These are phyloP conservation scores for Penicillium soppii DNA, from an alignment of 495 filamentous ascomycete species.

Conservation along the genomic window DNA sequence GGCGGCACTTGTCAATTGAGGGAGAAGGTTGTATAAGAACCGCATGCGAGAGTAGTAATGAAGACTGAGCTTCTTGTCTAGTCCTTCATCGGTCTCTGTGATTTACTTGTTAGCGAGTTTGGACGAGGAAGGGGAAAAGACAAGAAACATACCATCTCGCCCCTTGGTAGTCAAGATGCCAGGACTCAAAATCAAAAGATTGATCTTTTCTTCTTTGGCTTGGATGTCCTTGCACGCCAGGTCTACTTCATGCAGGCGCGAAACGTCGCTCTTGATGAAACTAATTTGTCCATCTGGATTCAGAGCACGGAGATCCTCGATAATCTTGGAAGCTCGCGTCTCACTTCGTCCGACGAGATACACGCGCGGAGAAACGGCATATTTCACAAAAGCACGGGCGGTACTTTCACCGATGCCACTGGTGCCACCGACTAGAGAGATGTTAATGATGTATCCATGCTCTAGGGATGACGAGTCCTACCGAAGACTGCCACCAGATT, in stretches of 20 bases:
- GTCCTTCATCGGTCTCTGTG: slow-evolving; percentile 58
- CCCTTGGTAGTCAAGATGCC: slow-evolving; percentile 31
- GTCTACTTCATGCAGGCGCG: slow-evolving; percentile 58
- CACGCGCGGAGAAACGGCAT: slow-evolving; percentile 45
- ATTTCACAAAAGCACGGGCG: slow-evolving; percentile 53
- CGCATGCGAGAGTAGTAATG: slow-evolving; percentile 66
- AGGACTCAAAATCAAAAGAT: slow-evolving; percentile 54
- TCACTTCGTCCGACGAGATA: slow-evolving; percentile 51
- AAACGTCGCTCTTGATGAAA: slow-evolving; percentile 57
- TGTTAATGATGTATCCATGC: slow-evolving; percentile 1
- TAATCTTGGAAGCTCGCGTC: slow-evolving; percentile 32
- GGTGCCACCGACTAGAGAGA: slow-evolving; percentile 56
- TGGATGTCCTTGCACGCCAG: slow-evolving; percentile 55
- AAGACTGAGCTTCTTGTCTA: slow-evolving; percentile 56
- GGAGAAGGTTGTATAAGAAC: slow-evolving; percentile 63
- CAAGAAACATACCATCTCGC: slow-evolving; percentile 21
- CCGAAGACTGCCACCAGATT: slow-evolving; percentile 55
- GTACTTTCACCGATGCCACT: slow-evolving; percentile 63
- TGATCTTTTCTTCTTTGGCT: slow-evolving; percentile 53
- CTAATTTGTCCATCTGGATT: slow-evolving; percentile 38
- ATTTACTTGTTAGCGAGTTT: slow-evolving; percentile 3
- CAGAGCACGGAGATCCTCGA: slow-evolving; percentile 31
- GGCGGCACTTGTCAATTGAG: slow-evolving; percentile 44
- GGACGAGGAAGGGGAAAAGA: not conserved
- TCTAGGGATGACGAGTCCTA: slow-evolving; percentile 15